These are phyloP conservation scores for Pseudopithomyces chartarum DNA, from an alignment of 2,329 filamentous ascomycete genomes.

Conservation along the genomic window DNA sequence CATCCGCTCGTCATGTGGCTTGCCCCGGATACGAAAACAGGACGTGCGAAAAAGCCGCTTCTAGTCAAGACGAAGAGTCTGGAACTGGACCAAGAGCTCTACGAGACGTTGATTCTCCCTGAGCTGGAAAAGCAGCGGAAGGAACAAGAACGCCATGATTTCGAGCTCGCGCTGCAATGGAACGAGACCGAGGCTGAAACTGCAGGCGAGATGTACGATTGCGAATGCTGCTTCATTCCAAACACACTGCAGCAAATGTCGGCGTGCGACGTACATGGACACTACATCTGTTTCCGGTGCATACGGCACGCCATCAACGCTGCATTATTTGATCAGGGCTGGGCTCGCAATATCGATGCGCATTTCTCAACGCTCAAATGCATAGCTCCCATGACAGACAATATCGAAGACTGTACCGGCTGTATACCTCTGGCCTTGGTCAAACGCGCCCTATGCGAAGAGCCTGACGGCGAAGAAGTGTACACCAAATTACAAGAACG, in stretches of 20 bases:
- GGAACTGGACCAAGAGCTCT: conserved; percentile 57
- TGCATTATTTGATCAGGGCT: conserved; percentile 90
- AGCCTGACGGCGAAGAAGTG: conserved; percentile 72
- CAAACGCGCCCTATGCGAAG: conserved; percentile 71
- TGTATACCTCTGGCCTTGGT: conserved; percentile 72
- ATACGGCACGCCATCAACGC: conserved; percentile 82
- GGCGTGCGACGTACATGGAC: conserved; percentile 69
- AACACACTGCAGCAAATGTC: conserved; percentile 75
- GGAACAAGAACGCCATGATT: conserved; percentile 48
- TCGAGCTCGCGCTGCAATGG: conserved; percentile 48
- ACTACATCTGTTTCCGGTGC: conserved; percentile 81
- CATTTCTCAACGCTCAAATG: conserved; percentile 78
- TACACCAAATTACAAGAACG: conserved; percentile 78
- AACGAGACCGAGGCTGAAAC: conserved; percentile 57
- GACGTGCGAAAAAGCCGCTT: conserved; percentile 62
- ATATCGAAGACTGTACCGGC: conserved; percentile 66
- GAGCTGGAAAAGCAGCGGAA: conserved; percentile 45
- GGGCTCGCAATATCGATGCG: conserved; percentile 78
- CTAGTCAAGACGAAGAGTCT: conserved; percentile 69
- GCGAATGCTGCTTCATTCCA: conserved; percentile 77
- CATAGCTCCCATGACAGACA: conserved; percentile 70
- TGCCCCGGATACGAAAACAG: conserved; percentile 59
- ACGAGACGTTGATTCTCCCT: conserved; percentile 50
- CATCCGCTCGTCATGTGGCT: conserved; percentile 67
- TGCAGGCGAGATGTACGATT: conserved; percentile 63